Percentiles rank a stretch among this genome's conserved stretches.
Evolutionary conservation across 2,329 filamentous ascomycete genomes (phyloP).

Genomic region (Amesomyces nigricolor): DNA sequence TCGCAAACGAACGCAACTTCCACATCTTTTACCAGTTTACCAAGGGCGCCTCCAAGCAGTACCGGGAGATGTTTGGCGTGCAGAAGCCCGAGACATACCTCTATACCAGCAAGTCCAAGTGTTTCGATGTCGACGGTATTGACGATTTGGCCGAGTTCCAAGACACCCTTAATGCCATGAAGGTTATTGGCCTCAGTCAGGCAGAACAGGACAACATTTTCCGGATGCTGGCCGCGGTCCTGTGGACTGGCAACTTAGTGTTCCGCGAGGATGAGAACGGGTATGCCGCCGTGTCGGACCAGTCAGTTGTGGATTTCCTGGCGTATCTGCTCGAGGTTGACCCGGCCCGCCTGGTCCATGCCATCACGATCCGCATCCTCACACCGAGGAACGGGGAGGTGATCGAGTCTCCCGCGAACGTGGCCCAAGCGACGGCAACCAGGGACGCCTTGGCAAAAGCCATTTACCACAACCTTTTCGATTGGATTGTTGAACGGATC

Average conservation of each 20-base stretch:
- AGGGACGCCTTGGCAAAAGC: conserved; percentile 88
- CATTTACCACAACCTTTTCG: conserved; percentile 97
- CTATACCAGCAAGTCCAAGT: conserved; percentile 92
- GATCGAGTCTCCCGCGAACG: conserved; percentile 70
- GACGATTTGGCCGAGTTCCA: conserved; percentile 84
- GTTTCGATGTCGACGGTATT: conserved; percentile 88
- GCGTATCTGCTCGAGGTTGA: conserved; percentile 91
- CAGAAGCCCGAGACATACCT: conserved; percentile 88
- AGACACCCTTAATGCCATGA: conserved; percentile 92
- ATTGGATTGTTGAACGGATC: conserved; percentile 94
- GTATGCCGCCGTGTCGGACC: conserved; percentile 80
- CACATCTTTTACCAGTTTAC: conserved; percentile 99
- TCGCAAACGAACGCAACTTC: conserved; percentile 92
- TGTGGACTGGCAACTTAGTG: conserved; percentile 93
- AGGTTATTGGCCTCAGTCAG: conserved; percentile 81
- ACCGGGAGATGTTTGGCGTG: conserved; percentile 81
- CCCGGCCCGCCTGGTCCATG: conserved; percentile 71
- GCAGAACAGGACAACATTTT: conserved; percentile 94
- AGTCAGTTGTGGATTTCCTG: conserved; percentile 89
- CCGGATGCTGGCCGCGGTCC: conserved; percentile 81
- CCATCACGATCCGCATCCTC: conserved; percentile 83
- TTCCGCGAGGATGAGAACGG: conserved; percentile 86
- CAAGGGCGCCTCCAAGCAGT: conserved; percentile 82
- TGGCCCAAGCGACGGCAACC: conserved; percentile 77
- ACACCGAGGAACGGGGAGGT: conserved; percentile 61